These are phyloP conservation scores for Russula sp. DNA, from an alignment of 768 basidiomycete species.

Conservation along the genomic window DNA sequence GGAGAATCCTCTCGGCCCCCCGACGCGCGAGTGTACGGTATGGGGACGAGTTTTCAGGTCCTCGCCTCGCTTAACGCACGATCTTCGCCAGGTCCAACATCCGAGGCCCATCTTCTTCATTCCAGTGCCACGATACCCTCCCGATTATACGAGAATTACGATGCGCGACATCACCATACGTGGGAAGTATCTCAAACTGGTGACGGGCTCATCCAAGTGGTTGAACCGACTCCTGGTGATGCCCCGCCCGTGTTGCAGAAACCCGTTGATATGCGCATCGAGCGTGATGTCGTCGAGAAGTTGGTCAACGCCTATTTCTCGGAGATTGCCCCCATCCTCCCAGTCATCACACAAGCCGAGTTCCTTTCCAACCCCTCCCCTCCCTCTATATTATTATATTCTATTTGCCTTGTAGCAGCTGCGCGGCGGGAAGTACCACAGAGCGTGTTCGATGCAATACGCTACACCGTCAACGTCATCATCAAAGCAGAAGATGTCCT, in stretches of 20 bases:
- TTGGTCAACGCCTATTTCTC: constrained; percentile 90
- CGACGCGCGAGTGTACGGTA: constrained; percentile 54
- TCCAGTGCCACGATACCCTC: constrained; percentile 83
- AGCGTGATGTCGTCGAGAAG: constrained; percentile 68
- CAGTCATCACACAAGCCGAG: constrained; percentile 81
- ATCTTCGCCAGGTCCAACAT: constrained; percentile 65
- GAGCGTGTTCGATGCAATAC: constrained; percentile 81
- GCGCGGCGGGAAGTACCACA: constrained; percentile 79
- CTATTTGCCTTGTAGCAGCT: constrained; percentile 89
- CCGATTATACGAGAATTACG: constrained; percentile 79
- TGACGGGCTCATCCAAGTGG: constrained; percentile 82
- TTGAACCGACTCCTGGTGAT: constrained; percentile 54
- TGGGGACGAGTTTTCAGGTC: constrained; percentile 15
- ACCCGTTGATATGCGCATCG: constrained; percentile 64
- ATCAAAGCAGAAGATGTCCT: constrained; percentile 89
- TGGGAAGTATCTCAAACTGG: constrained; percentile 81
- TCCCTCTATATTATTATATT: constrained; percentile 79
- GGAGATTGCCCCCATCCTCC: constrained; percentile 83
- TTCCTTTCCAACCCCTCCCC: constrained; percentile 71
- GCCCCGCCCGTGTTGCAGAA: constrained; percentile 48
- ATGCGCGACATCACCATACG: constrained; percentile 79
- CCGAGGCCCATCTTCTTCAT: constrained; percentile 79
- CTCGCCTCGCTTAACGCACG: not conserved
- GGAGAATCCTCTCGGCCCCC: constrained; percentile 40
- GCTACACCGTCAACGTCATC: constrained; percentile 77